Evolutionary conservation across 2,329 filamentous ascomycete species (phyloP), one percentile per base, ranked within the genome.

Genomic region (Didymella exigua): DNA sequence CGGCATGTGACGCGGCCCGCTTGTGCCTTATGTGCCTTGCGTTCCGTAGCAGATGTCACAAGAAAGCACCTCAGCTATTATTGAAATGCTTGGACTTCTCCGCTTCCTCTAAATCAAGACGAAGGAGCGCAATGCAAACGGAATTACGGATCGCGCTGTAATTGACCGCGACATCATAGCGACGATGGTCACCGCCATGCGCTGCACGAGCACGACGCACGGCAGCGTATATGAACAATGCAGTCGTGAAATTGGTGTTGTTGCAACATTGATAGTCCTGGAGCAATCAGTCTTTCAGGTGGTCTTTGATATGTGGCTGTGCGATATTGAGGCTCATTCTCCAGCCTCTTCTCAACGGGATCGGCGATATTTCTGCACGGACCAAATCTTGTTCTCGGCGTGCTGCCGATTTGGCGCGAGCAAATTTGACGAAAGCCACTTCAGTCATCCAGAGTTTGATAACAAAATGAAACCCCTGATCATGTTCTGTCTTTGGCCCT

Each of bases 281-380:
- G 10, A 11, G 7, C 7, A 14, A 11, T 10, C 26, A 30, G 45
- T 38, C 33, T 18, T 26, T 18, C 2, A n/a, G 0, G 0, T n/a
- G 14, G 8, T n/a, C 21, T 14, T 44, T 51, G 48, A 45, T 44
- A 44, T 51, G 48, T 51, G 48, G 48, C 48, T 51, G 48, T 51
- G 48, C 40, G 40, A 18, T 31, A 6, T 23, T 51, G 48, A 45
- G 48, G 48, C 48, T 51, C 33, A 51, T 29, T 19, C 41, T 45
- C 33, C 27, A 43, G 38, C 47, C 44, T 38, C 43, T 46, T 36
- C 33, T 26, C 41, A 42, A 29, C 18, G 30, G 45, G 36, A 48
- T 48, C 45, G 23, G 34, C 45, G 36, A 38, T 18, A 38, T 3
- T 9, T 4, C 14, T n/a, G 37, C 47, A 37, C 18, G 5, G 38